phyloP scores from a whole-genome alignment of 2,329 filamentous ascomycete genomes.

The Cercospora beticola region DNA sequence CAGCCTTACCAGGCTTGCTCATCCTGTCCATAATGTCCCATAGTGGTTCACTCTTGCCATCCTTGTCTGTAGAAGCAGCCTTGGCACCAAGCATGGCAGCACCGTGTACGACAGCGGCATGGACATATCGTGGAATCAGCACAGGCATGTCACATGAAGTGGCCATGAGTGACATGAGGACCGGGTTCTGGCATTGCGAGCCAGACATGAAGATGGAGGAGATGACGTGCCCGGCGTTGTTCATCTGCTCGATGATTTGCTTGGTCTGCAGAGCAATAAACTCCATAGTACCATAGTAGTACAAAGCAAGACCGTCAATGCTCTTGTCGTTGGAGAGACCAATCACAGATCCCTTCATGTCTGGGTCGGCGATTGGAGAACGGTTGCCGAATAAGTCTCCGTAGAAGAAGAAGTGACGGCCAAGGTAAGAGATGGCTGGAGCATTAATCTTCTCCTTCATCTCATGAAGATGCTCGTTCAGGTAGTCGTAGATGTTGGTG shows the following conservation, averaged over 20 bases:
- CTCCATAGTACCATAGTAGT: slow-evolving; percentile 96
- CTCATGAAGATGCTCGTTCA: slow-evolving; percentile 81
- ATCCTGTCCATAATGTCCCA: slow-evolving; percentile 98
- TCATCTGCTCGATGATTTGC: slow-evolving; percentile 95
- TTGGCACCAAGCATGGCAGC: slow-evolving; percentile 97
- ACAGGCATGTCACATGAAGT: slow-evolving; percentile 91
- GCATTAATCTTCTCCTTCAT: slow-evolving; percentile 68
- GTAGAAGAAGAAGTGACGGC: slow-evolving; percentile 96
- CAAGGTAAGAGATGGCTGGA: slow-evolving; percentile 79
- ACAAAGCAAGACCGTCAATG: slow-evolving; percentile 80
- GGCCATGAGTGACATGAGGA: slow-evolving; percentile 88
- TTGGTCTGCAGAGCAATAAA: slow-evolving; percentile 96
- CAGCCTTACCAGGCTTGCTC: slow-evolving; percentile 86
- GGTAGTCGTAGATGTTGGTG: slow-evolving; percentile 89
- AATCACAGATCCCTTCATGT: slow-evolving; percentile 87
- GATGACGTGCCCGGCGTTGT: slow-evolving; percentile 81
- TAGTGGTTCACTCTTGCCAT: slow-evolving; percentile 78
- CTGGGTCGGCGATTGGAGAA: slow-evolving; percentile 85
- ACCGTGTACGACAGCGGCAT: slow-evolving; percentile 95
- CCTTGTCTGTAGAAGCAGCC: slow-evolving; percentile 77
- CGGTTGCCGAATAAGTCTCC: slow-evolving; percentile 97
- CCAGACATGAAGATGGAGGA: slow-evolving; percentile 98
- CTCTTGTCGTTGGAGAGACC: slow-evolving; percentile 85
- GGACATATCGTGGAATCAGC: slow-evolving; percentile 87
- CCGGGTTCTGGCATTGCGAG: slow-evolving; percentile 91